Base-by-base conservation (phyloP, 2,329 filamentous ascomycete genomes). In the Knoxdaviesia capensis region DNA sequence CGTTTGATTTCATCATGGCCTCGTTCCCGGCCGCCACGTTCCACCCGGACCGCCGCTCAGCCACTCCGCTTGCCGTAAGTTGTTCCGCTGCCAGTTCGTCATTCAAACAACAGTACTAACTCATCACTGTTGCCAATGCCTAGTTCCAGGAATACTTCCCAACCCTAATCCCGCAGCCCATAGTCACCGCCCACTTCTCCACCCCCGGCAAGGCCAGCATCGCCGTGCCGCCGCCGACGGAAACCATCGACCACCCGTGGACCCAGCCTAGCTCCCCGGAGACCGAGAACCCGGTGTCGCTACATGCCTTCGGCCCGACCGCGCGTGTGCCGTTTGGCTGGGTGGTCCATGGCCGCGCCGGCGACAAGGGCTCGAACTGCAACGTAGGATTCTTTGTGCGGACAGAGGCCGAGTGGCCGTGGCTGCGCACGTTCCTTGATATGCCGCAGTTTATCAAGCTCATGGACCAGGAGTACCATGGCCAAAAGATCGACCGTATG, bases 331-430 rank as follows among this genome's bases (percentile, higher is more conserved):
- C 55, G 0, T 44, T 59, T 1, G 56, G 57, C 1, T 51, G 51
- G 32, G 47, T 59, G 6, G 55, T 54, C 1, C 51, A 53, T 5
- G 57, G 48, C 1, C 41, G 57, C 1, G 57, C 56, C 0, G 57
- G 57, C 0, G 64, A 68, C 41, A 68, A 67, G 44, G 62, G 56
- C 0, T 54, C 56, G 0, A 59, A 67, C 47, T 56, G 54, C 32
- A 67, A 66, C 40, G 54, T 64, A 4, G 64, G 63, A 0, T 58
- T 67, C 45, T 71, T 63, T 47, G 61, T 65, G 5, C 53, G 59
- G 5, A 47, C 58, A 11, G 51, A 53, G 1, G 60, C 65, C 38
- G 63, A 67, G 48, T 68, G 59, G 47, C 54, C 61, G 5, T 66
- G 64, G 64, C 47, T 68, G 9, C 55, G 61, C 34, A 54, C 53